Evolutionary conservation across 768 basidiomycete genomes (phyloP), one percentile per base, ranked within the genome.

Genomic region (Mycena galopus): DNA sequence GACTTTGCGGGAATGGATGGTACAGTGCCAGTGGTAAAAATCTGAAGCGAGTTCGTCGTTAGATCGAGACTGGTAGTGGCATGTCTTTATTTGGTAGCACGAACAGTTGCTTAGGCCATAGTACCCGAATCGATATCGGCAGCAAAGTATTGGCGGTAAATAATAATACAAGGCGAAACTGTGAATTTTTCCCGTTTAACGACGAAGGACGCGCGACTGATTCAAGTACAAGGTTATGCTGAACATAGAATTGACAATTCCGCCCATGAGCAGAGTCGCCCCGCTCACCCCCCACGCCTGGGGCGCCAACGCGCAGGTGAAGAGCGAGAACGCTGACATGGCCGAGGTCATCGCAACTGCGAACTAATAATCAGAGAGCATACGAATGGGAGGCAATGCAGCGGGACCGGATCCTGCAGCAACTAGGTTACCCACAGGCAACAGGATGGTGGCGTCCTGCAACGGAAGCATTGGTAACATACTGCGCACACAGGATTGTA

Each of bases 381-480:
- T 71, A 83, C 82, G 75, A 19, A 84, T 74, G 19, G 79, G 62
- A 16, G 77, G 72, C 17, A 68, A 64, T 29, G 75, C 78, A 6
- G 72, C 73, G n/a, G 76, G 80, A 4, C 79, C 79, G 27, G 71
- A 73, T 32, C 71, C 63, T 11, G 80, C 76, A 19, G 81, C 80
- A 16, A 82, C 78, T 9, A 82, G 39, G 53, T 78, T 75, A 1
- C 79, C 83, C 3, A 82, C 82, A 84, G 12, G 81, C 82, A 51
- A 83, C 79, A 10, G 82, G 78, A 35, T 83, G 82, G 69, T 82
- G 83, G 76, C 82, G 81, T 2, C 81, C 81, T 1, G 82, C 80
- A 4, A 65, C 25, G 3, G 72, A 65, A 12, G 80, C 76, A 50
- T 77, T 65, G 12, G 80, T 79, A 10, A 80, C 14, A 69, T 79